Percentiles rank a stretch among this genome's conserved stretches.
phyloP scores from a whole-genome alignment of 2,329 filamentous ascomycete species.

The Cyclaneusma minus region DNA sequence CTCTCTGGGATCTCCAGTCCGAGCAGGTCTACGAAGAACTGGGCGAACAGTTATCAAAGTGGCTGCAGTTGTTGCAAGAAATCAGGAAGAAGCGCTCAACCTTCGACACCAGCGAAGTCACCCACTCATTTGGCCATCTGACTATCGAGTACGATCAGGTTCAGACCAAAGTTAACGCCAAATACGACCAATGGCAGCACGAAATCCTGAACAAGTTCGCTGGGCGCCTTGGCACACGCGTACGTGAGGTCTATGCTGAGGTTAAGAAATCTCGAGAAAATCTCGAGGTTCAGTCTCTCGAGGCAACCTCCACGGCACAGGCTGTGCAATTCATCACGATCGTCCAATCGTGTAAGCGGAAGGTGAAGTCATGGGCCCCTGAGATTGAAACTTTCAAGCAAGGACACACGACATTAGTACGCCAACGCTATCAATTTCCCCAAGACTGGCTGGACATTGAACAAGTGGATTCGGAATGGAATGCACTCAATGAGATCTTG shows the following conservation, averaged over 20 bases:
- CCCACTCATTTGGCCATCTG: conserved; percentile 81
- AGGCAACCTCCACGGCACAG: conserved; percentile 89
- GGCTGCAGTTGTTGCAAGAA: conserved; percentile 92
- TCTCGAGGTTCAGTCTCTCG: conserved; percentile 80
- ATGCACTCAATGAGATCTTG: conserved; percentile 80
- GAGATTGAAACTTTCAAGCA: conserved; percentile 94
- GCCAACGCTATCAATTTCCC: conserved; percentile 88
- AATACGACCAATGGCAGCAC: conserved; percentile 99
- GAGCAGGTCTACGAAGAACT: conserved; percentile 89
- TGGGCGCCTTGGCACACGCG: conserved; percentile 69
- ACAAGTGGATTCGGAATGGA: conserved; percentile 94
- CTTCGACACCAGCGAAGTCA: conserved; percentile 93
- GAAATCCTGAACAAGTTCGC: conserved; percentile 94
- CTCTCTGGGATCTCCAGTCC: conserved; percentile 91
- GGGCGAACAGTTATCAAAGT: conserved; percentile 79
- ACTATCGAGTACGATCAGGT: conserved; percentile 98
- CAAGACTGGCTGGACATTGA: conserved; percentile 91
- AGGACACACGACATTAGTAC: conserved; percentile 79
- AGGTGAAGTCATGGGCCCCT: conserved; percentile 85
- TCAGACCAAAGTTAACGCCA: conserved; percentile 95
- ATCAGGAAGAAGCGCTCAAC: conserved; percentile 90
- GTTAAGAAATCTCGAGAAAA: conserved; percentile 83
- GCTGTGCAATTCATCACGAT: conserved; percentile 98
- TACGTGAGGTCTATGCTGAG: conserved; percentile 84
- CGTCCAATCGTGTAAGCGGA: conserved; percentile 89